A percentile compares a stretch with the other conserved stretches of the same genome.
phyloP scores from a whole-genome alignment of 805 yeast genomes.

The Lipomyces mesembrius region DNA sequence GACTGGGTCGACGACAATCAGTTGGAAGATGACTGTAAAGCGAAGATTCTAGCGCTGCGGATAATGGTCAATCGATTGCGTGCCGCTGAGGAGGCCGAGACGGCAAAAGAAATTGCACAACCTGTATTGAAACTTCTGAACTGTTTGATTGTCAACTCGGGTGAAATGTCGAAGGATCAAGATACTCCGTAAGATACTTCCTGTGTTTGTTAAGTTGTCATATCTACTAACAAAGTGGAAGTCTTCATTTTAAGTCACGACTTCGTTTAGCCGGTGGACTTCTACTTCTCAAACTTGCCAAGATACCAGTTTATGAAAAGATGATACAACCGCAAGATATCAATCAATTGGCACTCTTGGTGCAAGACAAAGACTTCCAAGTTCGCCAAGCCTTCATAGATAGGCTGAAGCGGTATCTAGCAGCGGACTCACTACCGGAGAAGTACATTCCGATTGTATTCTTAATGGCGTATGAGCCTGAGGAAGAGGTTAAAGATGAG shows the following conservation, averaged over 20 bases:
- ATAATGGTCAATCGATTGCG: slow-evolving; percentile 65
- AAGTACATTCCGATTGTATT: slow-evolving; percentile 69
- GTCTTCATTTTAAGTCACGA: slow-evolving; percentile 57
- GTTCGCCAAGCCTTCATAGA: slow-evolving; percentile 61
- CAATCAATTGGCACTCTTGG: slow-evolving; percentile 57
- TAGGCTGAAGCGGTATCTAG: slow-evolving; percentile 57
- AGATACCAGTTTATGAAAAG: slow-evolving; percentile 55
- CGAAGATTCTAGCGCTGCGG: slow-evolving; percentile 59
- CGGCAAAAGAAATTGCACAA: slow-evolving; percentile 54
- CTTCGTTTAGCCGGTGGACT: slow-evolving; percentile 72
- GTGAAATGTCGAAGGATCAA: slow-evolving; percentile 58
- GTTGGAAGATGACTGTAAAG: slow-evolving; percentile 50
- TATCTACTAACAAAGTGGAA: not conserved
- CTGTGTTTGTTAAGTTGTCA: not conserved
- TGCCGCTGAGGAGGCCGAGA: slow-evolving; percentile 46
- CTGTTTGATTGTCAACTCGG: slow-evolving; percentile 72
- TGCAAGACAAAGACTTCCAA: slow-evolving; percentile 66
- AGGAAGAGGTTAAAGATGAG: slow-evolving; percentile 53
- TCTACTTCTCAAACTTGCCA: slow-evolving; percentile 66
- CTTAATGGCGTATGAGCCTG: slow-evolving; percentile 79
- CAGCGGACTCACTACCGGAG: slow-evolving; percentile 61
- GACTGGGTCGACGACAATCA: slow-evolving; percentile 57
- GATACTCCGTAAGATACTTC: slow-evolving; percentile 56
- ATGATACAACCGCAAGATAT: slow-evolving; percentile 59
- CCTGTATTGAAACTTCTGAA: slow-evolving; percentile 71